These are phyloP conservation scores for Citrus australasica DNA, from an alignment of 345 rosid genomes.

Conservation along the genomic window DNA sequence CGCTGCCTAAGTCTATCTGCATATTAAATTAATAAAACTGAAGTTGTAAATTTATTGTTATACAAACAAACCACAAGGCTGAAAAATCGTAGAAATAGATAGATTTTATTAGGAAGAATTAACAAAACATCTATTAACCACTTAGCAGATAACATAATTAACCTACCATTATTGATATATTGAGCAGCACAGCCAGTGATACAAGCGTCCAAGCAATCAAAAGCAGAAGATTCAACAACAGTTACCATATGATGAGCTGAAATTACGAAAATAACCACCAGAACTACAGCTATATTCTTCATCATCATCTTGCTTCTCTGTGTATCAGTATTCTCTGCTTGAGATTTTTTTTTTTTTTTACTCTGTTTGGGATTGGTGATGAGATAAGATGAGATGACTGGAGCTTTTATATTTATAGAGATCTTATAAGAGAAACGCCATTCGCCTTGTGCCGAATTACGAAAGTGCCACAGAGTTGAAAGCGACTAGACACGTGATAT, in stretches of 20 bases:
- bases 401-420: background rate
- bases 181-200: conserved; percentile 51
- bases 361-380: background rate
- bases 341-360: background rate
- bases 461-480: background rate
- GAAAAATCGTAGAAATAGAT: too few species aligned
- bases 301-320: background rate
- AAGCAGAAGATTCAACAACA: conserved; percentile 30
- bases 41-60: background rate
- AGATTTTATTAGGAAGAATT: too few species aligned
- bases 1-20: conserved; percentile 48
- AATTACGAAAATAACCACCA: conserved; percentile 14
- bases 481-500: background rate
- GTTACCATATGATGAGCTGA: conserved; percentile 19
- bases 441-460: background rate
- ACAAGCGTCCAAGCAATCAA: conserved; percentile 50
- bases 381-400: background rate
- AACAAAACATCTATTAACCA: too few species aligned
- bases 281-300: conserved; percentile 24
- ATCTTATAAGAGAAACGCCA: background rate
- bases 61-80: too few species aligned
- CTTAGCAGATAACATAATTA: background rate
- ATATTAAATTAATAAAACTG: background rate
- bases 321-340: background rate
- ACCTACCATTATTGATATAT: conserved; percentile 25